Evolutionary conservation across 176 grass and related monocot genomes (phyloP).

Genomic region (Bromus sterilis): DNA sequence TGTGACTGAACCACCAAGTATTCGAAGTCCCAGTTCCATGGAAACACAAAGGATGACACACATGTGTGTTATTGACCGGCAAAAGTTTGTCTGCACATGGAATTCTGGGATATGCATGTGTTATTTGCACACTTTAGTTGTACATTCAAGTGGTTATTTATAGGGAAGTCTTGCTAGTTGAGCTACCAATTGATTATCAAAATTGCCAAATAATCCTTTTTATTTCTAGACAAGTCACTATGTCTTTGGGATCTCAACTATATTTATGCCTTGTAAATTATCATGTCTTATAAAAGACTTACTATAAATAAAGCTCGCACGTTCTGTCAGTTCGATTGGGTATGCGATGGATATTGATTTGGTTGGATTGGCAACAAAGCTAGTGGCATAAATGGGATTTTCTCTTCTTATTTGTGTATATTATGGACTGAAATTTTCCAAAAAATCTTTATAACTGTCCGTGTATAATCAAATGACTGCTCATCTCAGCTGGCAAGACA

Average conservation of each 20-base stretch:
- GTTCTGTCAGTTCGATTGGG: neutral
- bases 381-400: neutral
- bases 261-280: neutral
- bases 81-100: neutral
- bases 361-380: neutral
- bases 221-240: neutral
- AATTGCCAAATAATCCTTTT: neutral
- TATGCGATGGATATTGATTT: neutral
- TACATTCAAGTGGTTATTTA: neutral
- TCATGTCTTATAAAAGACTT: neutral
- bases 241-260: neutral
- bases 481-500: slow-evolving; percentile 40
- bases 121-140: neutral
- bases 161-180: neutral
- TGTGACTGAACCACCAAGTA: neutral
- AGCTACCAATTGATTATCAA: neutral
- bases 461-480: neutral
- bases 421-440: neutral
- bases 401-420: neutral
- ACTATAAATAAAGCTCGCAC: too few relatives aligned
- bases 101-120: neutral
- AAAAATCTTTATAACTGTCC: neutral
- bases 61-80: neutral
- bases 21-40: too few relatives aligned
- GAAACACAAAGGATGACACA: neutral